Base-by-base conservation (phyloP, 768 basidiomycete genomes). In the Lactifluus subvellereus region DNA sequence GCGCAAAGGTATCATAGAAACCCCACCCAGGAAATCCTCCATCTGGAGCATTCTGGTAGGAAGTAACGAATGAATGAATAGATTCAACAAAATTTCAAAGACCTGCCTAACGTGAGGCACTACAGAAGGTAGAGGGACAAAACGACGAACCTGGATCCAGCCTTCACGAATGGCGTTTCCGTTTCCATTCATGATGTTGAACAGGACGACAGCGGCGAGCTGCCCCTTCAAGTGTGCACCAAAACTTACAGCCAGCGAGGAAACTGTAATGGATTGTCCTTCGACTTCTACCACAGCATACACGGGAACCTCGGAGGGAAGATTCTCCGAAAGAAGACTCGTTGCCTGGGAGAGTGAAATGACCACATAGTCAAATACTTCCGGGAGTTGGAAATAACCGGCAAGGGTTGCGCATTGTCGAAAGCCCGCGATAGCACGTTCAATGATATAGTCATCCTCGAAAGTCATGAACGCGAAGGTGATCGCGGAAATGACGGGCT, bases 1-100 rank as follows among this genome's bases (percentile, higher is more conserved):
- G 64, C 88, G 85, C 49, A 98, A 79, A 30, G 97, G 96, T 68
- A 98, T 98, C 78, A 87, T 88, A 7, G 92, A 89, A 37, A 87
- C 84, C 16, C 94, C 95, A n/a, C 94, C 94, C 9, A 98, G 82
- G 77, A 99, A 98, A 71, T 98, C 97, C 72, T 97, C 96, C 91
- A 97, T 95, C 72, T 96, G 93, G 11, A 97, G 77, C 89, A 99
- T 91, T 54, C 88, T 81, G 10, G 80, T 84, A 0, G 97, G 97
- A 18, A 99, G 78, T 30, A 98, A 79, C 18, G 95, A 95, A 72
- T 98, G 91, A 51, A 98, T 75, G 76, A 98, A 99, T 27, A 99
- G 78, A 38, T 94, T 97, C 71, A 95, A 89, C 76, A 96, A 95
- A 87, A 98, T 98, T 74, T 98, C 96, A 69, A 99, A 98, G 59